Percentiles rank a stretch among this genome's conserved stretches.
Conservation (phyloP, 2,329 filamentous ascomycete genomes). For the Nemania sp. region DNA sequence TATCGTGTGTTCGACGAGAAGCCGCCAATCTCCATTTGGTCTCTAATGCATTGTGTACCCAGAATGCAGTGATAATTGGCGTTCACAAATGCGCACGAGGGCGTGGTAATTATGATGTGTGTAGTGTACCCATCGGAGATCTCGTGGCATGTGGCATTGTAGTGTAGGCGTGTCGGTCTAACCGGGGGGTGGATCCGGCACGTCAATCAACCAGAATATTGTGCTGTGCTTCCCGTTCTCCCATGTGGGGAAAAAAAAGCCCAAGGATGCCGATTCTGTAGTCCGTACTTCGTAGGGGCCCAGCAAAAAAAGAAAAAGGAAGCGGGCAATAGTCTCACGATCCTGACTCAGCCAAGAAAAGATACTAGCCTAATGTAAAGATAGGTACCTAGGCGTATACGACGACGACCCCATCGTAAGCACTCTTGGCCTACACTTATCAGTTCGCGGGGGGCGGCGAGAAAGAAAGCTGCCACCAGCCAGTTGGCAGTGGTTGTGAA, state of each 20-base stretch:
- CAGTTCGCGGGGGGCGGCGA: too few relatives aligned
- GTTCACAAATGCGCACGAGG: too few relatives aligned
- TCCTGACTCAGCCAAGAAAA: constrained; percentile 9
- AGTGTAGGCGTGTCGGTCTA: constrained; percentile 6
- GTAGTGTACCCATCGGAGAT: too few relatives aligned
- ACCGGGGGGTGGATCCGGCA: constrained; percentile 16
- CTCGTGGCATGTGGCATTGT: constrained; percentile 4
- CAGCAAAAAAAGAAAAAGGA: neutral
- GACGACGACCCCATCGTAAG: neutral
- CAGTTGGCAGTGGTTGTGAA: neutral
- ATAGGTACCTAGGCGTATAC: neutral
- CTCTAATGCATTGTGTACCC: too few relatives aligned
- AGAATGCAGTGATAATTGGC: too few relatives aligned
- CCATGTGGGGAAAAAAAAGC: neutral
- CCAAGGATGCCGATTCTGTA: neutral
- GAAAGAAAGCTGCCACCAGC: too few relatives aligned
- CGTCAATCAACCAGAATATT: constrained; percentile 8
- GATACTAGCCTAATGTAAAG: neutral
- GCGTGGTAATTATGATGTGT: too few relatives aligned
- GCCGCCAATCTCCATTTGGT: too few relatives aligned
- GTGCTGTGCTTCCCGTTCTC: constrained; percentile 8
- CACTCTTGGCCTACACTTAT: neutral
- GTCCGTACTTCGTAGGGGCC: neutral
- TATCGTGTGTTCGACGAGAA: too few relatives aligned
- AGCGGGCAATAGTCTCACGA: constrained; percentile 8